Percentiles rank a stretch among this genome's conserved stretches.
Conservation (phyloP, 1,139 yeast species). For the Kodamaea alishanica region DNA sequence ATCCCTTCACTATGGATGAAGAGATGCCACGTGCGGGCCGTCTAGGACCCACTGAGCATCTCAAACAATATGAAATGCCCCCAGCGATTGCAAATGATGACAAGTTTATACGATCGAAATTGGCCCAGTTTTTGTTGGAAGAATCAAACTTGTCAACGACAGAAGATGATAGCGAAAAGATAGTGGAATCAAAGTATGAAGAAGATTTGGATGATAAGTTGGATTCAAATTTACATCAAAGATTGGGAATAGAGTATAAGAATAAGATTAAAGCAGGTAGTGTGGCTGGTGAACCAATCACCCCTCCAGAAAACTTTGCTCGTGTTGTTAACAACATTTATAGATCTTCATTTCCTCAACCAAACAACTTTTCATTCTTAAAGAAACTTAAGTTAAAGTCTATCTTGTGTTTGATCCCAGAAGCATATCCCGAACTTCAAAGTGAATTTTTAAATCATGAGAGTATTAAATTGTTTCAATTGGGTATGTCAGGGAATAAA, state of each 20-base stretch:
- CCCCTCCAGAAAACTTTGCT: constrained; percentile 92
- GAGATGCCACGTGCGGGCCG: constrained; percentile 21
- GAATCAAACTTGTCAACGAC: constrained; percentile 22
- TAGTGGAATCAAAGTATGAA: constrained; percentile 26
- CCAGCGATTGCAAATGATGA: constrained; percentile 18
- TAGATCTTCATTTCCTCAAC: constrained; percentile 85
- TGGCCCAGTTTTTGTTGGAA: constrained; percentile 26
- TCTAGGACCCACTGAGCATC: not conserved
- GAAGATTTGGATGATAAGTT: constrained; percentile 45
- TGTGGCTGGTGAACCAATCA: constrained; percentile 21
- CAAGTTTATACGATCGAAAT: constrained; percentile 32
- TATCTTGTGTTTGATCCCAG: constrained; percentile 82
- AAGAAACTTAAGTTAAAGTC: constrained; percentile 62
- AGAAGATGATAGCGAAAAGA: constrained; percentile 21
- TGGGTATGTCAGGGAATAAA: constrained; percentile 93
- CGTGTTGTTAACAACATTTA: constrained; percentile 78
- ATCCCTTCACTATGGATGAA: constrained; percentile 49
- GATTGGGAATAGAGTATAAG: constrained; percentile 20
- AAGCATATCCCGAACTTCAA: constrained; percentile 82
- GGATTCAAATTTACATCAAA: constrained; percentile 26
- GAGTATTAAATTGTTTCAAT: constrained; percentile 69
- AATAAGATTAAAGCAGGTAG: constrained; percentile 7
- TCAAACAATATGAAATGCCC: constrained; percentile 4
- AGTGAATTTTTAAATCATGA: constrained; percentile 56
- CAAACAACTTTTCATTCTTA: constrained; percentile 73